Conservation (phyloP, 164 flowering plant species). For the Echeveria elegans region DNA sequence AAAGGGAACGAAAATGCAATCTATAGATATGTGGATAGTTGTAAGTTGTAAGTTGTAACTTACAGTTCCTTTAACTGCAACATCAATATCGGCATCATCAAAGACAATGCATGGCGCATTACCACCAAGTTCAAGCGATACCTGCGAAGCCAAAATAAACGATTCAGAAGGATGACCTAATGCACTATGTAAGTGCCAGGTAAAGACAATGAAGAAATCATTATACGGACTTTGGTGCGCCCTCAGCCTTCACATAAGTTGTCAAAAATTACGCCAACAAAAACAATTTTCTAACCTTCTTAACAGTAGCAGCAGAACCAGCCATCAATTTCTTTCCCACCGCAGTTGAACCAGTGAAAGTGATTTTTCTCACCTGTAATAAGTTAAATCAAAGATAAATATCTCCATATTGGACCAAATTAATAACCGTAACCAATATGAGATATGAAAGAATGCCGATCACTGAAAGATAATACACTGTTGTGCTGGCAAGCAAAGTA, state of each 20-base stretch:
- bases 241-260: background rate
- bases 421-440: background rate
- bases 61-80: constrained; percentile 94
- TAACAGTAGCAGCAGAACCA: constrained; percentile 83
- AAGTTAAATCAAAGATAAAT: background rate
- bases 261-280: constrained; percentile 1
- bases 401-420: background rate
- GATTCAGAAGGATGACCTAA: background rate
- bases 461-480: constrained; percentile 30
- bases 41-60: too few species aligned
- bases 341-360: constrained; percentile 97
- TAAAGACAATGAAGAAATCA: too few species aligned
- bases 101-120: constrained; percentile 98
- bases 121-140: constrained; percentile 96
- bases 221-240: background rate
- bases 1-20: background rate
- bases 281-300: constrained; percentile 41
- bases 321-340: constrained; percentile 98
- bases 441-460: background rate
- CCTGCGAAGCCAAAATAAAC: constrained; percentile 26
- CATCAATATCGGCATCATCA: constrained; percentile 94
- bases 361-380: constrained; percentile 84
- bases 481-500: constrained; percentile 67
- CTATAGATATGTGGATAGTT: background rate
- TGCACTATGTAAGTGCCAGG: too few species aligned